Evolutionary conservation across 2,329 filamentous ascomycete species (phyloP).

Genomic region (Ceratocystis huliohia): DNA sequence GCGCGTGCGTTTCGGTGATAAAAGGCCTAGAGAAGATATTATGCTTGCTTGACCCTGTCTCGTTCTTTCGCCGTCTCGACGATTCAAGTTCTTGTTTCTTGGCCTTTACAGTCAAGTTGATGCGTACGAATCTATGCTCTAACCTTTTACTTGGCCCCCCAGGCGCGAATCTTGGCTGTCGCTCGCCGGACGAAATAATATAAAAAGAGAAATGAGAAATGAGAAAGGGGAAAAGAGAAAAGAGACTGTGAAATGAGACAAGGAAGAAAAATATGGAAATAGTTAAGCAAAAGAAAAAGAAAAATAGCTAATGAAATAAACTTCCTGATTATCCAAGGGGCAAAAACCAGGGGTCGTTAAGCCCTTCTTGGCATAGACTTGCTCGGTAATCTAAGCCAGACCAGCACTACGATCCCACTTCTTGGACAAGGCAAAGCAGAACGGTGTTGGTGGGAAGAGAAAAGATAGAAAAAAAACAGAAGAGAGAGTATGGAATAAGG

Average conservation of each 20-base stretch:
- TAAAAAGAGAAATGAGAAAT: no score
- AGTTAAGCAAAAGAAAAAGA: not conserved
- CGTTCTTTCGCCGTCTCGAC: not conserved
- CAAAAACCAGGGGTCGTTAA: not conserved
- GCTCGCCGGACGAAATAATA: not conserved
- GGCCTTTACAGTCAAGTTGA: not conserved
- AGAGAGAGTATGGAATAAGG: not conserved
- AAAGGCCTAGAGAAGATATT: no score
- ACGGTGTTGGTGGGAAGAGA: not conserved
- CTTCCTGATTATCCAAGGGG: not conserved
- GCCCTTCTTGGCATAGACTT: not conserved
- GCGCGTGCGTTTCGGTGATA: no score
- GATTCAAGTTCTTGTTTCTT: not conserved
- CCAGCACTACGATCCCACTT: not conserved
- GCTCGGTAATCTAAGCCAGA: not conserved
- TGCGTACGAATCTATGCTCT: not conserved
- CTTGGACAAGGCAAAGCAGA: not conserved
- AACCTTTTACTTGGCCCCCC: not conserved
- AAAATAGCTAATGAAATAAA: not conserved
- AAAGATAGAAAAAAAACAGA: not conserved
- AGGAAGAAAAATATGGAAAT: no score
- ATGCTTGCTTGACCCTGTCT: not conserved
- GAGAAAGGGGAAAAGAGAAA: no score
- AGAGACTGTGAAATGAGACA: no score
- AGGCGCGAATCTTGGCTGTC: not conserved